Evolutionary conservation across 1,284 basidiomycete species (phyloP), one percentile per base, ranked within the genome.

Genomic region (Veloporphyrellus conicus): DNA sequence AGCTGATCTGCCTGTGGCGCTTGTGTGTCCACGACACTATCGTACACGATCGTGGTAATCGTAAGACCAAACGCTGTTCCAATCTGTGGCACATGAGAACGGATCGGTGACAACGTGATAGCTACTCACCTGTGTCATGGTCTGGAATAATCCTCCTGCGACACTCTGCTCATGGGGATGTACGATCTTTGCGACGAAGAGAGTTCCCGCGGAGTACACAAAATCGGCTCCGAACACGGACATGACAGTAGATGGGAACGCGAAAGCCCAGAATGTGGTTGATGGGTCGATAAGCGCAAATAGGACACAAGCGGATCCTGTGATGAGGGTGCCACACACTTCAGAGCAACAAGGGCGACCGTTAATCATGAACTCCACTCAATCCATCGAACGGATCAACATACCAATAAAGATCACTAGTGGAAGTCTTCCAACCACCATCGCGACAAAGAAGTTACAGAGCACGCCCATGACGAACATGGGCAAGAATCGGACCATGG

Each of bases 161-260:
- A 92, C 75, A 59, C 80, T 83, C 64, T 93, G 89, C 60, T 93
- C 90, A 48, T 85, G 76, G 2, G 81, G 81, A 2, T 77, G 66
- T 3, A 81, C 77, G n/a, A 87, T 72, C 51, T 82, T 83, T 0
- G 88, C 81, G 44, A 91, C 78, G 60, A 88, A 92, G 18, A 92
- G 71, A 2, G 81, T 83, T 2, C 87, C 89, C 1, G 80, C 73
- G 0, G 88, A 73, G 62, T 84, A 90, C 11, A 90, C 79, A 58
- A 92, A 87, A 61, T 92, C 89, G 0, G 82, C 86, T 29, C 90
- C 90, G 36, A 88, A 74, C 20, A 90, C 88, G 12, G 77, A 69
- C 46, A 89, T 58, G 52, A 85, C 74, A 32, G 90, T 81, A 1
- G 84, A 80, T 4, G 89, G 87, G 70, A 95, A 93, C 14, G 83